Evolutionary conservation across 805 yeast genomes (phyloP).

Genomic region (Saturnispora diversa): DNA sequence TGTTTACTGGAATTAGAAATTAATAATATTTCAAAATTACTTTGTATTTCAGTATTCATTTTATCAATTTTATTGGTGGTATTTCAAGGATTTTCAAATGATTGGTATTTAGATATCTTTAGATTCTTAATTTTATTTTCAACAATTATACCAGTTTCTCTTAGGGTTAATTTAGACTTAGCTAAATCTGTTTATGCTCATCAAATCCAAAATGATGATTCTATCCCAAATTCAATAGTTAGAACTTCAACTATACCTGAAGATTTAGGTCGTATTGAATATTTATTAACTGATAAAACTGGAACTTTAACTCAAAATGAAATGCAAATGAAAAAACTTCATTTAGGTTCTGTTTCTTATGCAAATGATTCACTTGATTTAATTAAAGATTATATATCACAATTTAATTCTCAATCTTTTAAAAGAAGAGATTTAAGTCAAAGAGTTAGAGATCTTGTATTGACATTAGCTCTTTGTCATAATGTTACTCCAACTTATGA

Average conservation of each 20-base stretch:
- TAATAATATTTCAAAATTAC: conserved; percentile 75
- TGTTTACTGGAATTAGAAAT: conserved; percentile 89
- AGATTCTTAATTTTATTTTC: conserved; percentile 87
- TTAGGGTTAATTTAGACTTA: conserved; percentile 88
- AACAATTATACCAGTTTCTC: conserved; percentile 91
- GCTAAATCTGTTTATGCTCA: conserved; percentile 95
- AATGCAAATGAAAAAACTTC: conserved; percentile 91
- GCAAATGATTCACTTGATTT: conserved; percentile 90
- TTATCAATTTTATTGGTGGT: conserved; percentile 72
- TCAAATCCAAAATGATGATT: conserved; percentile 81
- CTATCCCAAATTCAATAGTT: conserved; percentile 82
- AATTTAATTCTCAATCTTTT: conserved; percentile 22
- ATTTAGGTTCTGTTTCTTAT: conserved; percentile 86
- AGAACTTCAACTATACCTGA: conserved; percentile 97
- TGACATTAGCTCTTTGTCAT: conserved; percentile 89
- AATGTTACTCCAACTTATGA: conserved; percentile 92
- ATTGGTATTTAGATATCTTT: conserved; percentile 89
- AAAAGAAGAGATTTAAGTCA: conserved; percentile 63
- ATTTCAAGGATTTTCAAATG: conserved; percentile 59
- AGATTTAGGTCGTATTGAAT: conserved; percentile 93
- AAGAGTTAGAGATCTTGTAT: conserved; percentile 71
- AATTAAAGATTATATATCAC: conserved; percentile 56
- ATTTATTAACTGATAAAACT: conserved; percentile 85
- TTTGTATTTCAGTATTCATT: conserved; percentile 78
- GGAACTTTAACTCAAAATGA: conserved; percentile 98